Evolutionary conservation across 1,139 yeast species (phyloP), one percentile per base, ranked within the genome.

Genomic region (Saccharomyces hybrid): DNA sequence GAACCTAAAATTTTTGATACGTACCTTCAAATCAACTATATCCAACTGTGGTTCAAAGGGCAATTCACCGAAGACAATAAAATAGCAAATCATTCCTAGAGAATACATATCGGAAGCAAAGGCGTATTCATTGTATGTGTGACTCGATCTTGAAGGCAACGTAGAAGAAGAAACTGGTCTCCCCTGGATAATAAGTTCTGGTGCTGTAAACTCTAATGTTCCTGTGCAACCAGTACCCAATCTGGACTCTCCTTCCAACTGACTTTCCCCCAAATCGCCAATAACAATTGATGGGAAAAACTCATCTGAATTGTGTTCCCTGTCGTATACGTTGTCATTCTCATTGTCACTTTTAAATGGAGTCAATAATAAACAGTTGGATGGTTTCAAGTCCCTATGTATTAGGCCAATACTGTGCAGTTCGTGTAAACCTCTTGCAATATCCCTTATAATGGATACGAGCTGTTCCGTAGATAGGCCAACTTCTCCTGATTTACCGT

Each of bases 181-280:
- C 23, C 69, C 73, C 11, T 73, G 53, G 27, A 67, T 66, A 65
- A 89, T 75, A 13, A 88, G 75, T 61, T 88, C 96, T 0, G 96
- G 96, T 0, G 96, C 96, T 31, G 91, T 84, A 62, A 83, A 89
- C 65, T 88, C 96, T 26, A 88, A 66, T 0, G 96, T 89, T 0
- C 96, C 96, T 0, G 96, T 89, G 50, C 83, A 80, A 0, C 96
- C 96, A 8, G 85, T 80, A 1, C 83, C 84, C 7, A 72, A 67
- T 53, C 88, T 69, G 50, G 67, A 65, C 27, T 77, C 75, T 1
- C 87, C 89, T 50, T 84, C 84, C 60, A 86, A 75, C 59, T 87
- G 88, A 4, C 95, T 88, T 67, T 90, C 96, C 1, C 97, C 96
- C 68, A 90, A 86, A 71, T 90, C 96, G 42, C 95, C 85, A 9